phyloP scores from a whole-genome alignment of 2,329 filamentous ascomycete species.

The Cladosporium sphaerospermum region DNA sequence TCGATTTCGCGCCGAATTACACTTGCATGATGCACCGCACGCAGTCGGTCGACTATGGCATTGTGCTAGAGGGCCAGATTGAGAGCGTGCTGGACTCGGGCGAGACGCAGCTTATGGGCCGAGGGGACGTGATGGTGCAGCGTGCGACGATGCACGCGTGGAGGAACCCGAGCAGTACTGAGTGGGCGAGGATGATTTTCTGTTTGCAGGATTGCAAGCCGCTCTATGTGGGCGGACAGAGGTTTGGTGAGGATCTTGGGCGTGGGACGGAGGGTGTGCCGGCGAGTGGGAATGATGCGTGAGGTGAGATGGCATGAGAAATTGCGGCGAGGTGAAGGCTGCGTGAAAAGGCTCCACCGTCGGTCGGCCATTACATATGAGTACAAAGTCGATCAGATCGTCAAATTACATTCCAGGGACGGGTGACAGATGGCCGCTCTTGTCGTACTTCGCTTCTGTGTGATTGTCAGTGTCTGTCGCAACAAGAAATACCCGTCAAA shows the following conservation, averaged over 20 bases:
- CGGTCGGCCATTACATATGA: not conserved
- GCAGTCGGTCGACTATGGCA: slow-evolving; percentile 32
- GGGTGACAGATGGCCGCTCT: slow-evolving; percentile 64
- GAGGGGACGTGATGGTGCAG: slow-evolving; percentile 35
- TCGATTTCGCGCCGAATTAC: slow-evolving; percentile 31
- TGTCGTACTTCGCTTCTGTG: slow-evolving; percentile 75
- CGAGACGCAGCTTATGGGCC: slow-evolving; percentile 27
- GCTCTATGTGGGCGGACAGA: slow-evolving; percentile 21
- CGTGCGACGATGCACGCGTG: slow-evolving; percentile 34
- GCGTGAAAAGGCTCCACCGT: no score
- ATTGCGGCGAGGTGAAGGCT: not conserved
- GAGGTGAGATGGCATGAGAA: not conserved
- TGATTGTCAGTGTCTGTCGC: slow-evolving; percentile 17
- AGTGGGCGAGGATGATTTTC: slow-evolving; percentile 30
- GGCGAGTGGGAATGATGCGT: slow-evolving; percentile 18
- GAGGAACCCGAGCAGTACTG: slow-evolving; percentile 24
- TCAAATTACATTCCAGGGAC: slow-evolving; percentile 34
- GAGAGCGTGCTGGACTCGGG: slow-evolving; percentile 31
- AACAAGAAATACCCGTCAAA: slow-evolving; percentile 18
- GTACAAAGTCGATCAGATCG: not conserved
- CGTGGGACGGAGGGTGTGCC: slow-evolving; percentile 21
- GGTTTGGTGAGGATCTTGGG: slow-evolving; percentile 25
- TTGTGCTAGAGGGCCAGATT: slow-evolving; percentile 31
- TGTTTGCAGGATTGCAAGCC: slow-evolving; percentile 27
- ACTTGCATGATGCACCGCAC: slow-evolving; percentile 34